A percentile compares a stretch with the other conserved stretches of the same genome.
Conservation (phyloP, 2,329 filamentous ascomycete species). For the Colletotrichum noveboracense region DNA sequence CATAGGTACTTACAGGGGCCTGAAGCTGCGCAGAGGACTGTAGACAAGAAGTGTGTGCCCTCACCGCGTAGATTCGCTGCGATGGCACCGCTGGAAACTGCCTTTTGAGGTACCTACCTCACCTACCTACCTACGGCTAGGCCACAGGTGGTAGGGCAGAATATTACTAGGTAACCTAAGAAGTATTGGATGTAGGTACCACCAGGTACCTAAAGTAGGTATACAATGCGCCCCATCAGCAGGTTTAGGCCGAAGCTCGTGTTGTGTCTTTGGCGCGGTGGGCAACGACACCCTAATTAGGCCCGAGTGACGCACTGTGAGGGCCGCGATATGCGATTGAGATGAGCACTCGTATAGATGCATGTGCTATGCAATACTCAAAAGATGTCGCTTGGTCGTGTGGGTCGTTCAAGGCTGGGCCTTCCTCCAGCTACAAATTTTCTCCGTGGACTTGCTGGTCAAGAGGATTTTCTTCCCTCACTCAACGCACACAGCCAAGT, state of each 20-base stretch:
- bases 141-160: not conserved
- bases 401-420: not conserved
- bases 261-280: not conserved
- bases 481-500: not conserved
- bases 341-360: not conserved
- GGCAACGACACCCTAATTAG: not conserved
- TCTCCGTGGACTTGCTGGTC: not conserved
- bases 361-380: not conserved
- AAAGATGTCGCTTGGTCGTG: not conserved
- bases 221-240: not conserved
- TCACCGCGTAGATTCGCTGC: not conserved
- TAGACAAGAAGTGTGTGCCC: not conserved
- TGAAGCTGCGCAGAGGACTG: not conserved
- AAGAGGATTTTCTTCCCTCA: fast-evolving
- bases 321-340: not conserved
- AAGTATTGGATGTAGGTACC: not conserved
- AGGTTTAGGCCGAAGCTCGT: not conserved
- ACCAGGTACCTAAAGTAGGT: no score
- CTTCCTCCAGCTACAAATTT: not conserved
- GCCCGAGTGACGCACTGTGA: not conserved
- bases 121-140: not conserved
- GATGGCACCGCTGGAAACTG: not conserved
- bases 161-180: not conserved
- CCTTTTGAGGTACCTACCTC: not conserved
- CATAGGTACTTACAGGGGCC: not conserved